Evolutionary conservation across 2,329 filamentous ascomycete species (phyloP).

Genomic region (Aspergillus persii): DNA sequence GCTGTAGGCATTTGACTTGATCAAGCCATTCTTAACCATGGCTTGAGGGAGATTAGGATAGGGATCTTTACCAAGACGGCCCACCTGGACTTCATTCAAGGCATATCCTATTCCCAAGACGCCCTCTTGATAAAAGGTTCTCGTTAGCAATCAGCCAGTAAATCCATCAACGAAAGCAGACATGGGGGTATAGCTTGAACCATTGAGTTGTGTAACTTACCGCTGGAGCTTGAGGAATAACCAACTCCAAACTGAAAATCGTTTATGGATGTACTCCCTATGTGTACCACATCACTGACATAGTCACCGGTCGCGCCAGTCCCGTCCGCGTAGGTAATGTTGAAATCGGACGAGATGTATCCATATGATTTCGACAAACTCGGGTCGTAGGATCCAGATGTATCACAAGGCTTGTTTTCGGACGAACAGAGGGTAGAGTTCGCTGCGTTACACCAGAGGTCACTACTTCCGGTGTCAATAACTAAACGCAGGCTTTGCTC

Average conservation of each 20-base stretch:
- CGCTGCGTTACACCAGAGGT: conserved; percentile 59
- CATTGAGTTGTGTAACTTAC: conserved; percentile 16
- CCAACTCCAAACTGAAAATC: conserved; percentile 61
- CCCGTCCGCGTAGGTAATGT: conserved; percentile 84
- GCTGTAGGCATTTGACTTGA: conserved; percentile 68
- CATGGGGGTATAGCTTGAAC: not conserved
- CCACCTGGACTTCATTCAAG: conserved; percentile 64
- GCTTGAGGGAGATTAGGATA: conserved; percentile 70
- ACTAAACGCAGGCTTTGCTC: conserved; percentile 55
- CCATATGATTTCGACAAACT: conserved; percentile 70
- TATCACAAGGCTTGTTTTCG: conserved; percentile 41
- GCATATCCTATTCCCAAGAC: conserved; percentile 84
- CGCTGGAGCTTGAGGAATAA: conserved; percentile 52
- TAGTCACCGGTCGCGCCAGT: conserved; percentile 77
- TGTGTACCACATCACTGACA: conserved; percentile 66
- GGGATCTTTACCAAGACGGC: conserved; percentile 46
- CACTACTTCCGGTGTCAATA: conserved; percentile 63
- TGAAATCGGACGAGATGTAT: conserved; percentile 73
- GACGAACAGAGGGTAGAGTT: conserved; percentile 50
- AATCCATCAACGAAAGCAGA: not conserved
- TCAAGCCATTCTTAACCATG: conserved; percentile 60
- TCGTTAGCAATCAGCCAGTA: not conserved
- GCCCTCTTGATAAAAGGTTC: conserved; percentile 54
- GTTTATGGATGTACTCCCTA: conserved; percentile 51
- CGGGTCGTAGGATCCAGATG: conserved; percentile 53